Conservation (phyloP, 2,329 filamentous ascomycete species). For the Aureobasidium sp. region DNA sequence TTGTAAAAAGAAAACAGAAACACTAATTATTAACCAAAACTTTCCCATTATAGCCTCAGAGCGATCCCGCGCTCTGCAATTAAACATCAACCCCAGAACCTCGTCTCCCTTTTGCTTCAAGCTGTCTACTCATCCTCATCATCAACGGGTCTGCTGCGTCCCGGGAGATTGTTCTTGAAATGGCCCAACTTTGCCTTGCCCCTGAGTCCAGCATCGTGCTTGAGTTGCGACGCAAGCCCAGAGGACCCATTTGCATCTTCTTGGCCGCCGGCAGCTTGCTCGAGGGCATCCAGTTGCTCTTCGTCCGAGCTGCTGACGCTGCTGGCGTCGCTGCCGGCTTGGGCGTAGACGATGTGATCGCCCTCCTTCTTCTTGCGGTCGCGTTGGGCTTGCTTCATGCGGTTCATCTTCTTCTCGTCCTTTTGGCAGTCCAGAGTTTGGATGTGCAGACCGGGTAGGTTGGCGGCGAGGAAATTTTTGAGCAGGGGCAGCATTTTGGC, state of each 20-base stretch:
- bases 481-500: conserved; percentile 66
- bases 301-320: conserved; percentile 51
- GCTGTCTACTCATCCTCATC: not conserved
- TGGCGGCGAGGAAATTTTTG: conserved; percentile 60
- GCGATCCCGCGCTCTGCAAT: not conserved
- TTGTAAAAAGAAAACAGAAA: not conserved
- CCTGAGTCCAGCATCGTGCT: conserved; percentile 13
- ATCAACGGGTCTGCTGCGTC: not conserved
- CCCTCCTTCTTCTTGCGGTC: conserved; percentile 62
- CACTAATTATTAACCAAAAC: not conserved
- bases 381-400: conserved; percentile 70
- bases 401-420: conserved; percentile 64
- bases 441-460: conserved; percentile 72
- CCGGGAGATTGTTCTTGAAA: conserved; percentile 6
- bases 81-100: not conserved
- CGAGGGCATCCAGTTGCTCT: conserved; percentile 45
- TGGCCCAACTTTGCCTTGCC: conserved; percentile 9
- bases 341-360: conserved; percentile 47
- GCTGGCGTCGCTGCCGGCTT: conserved; percentile 38
- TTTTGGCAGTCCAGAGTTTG: conserved; percentile 64
- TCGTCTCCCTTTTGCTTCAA: not conserved
- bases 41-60: not conserved
- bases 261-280: not conserved
- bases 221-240: conserved; percentile 13
- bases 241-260: not conserved